These are phyloP conservation scores for Aspergillus neotritici DNA, from an alignment of 2,329 filamentous ascomycete species.

Conservation along the genomic window DNA sequence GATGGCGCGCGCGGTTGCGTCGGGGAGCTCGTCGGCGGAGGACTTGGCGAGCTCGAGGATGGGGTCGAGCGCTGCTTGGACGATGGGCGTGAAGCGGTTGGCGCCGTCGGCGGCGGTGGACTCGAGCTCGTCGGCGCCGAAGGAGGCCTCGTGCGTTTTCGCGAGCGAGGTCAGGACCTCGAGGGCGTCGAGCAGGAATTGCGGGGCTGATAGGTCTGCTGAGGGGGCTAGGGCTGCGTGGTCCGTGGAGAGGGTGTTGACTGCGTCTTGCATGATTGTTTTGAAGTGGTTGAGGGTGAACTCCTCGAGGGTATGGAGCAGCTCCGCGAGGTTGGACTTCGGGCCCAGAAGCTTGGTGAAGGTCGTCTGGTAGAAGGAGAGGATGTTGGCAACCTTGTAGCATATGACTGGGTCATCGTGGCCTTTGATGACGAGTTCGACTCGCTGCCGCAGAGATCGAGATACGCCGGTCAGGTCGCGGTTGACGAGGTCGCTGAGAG, in stretches of 20 bases:
- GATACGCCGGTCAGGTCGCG: slow-evolving; percentile 76
- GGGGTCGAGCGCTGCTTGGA: slow-evolving; percentile 76
- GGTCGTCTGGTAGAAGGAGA: slow-evolving; percentile 82
- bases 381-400: slow-evolving; percentile 83
- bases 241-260: slow-evolving; percentile 61
- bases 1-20: slow-evolving; percentile 43
- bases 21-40: slow-evolving; percentile 39
- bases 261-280: slow-evolving; percentile 69
- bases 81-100: slow-evolving; percentile 66
- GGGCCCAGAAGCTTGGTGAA: slow-evolving; percentile 72
- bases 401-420: slow-evolving; percentile 84
- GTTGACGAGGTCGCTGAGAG: slow-evolving; percentile 79
- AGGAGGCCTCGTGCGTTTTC: slow-evolving; percentile 79
- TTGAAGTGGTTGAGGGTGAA: slow-evolving; percentile 80
- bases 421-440: slow-evolving; percentile 86
- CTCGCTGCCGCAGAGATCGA: slow-evolving; percentile 76
- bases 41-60: slow-evolving; percentile 65
- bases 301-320: slow-evolving; percentile 63
- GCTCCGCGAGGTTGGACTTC: slow-evolving; percentile 63
- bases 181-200: slow-evolving; percentile 74
- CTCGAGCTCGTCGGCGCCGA: slow-evolving; percentile 44
- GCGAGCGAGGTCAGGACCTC: slow-evolving; percentile 73
- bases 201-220: slow-evolving; percentile 67
- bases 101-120: slow-evolving; percentile 51
- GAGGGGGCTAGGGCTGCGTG: slow-evolving; percentile 64